Evolutionary conservation across 306 rosid species (phyloP), one percentile per base, ranked within the genome.

Genomic region (Erythrophleum fordii): DNA sequence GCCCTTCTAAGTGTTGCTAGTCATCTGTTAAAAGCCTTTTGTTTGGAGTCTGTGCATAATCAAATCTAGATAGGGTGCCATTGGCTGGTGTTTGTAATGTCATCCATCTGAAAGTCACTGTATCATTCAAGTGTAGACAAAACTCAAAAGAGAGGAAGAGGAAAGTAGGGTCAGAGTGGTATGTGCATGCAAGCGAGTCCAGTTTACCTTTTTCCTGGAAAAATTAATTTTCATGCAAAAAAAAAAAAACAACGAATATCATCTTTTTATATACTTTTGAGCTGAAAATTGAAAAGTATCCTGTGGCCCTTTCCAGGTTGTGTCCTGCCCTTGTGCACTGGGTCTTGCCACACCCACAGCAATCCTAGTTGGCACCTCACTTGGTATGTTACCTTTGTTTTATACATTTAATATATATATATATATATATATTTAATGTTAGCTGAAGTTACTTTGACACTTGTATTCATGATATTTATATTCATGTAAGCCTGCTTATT

Each of bases 311-410:
- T 31, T 83, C 73, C 93, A 95, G 98, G 99, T 96, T 75, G 98
- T 96, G 79, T 96, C 98, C 81, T 96, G 98, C 83, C 99, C 99
- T 46, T 96, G 99, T 77, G 99, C 97, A 69, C 73, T 95, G 83
- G 99, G 99, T 85, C 98, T 95, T 73, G 99, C 98, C 76, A 95
- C 99, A 73, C 99, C 98, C 68, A 96, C 98, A 42, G 97, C 99
- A 82, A 96, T 93, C 85, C 89, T 96, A 69, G 97, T 93, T 75
- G 99, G 99, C 89, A 95, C 98, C 81, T 93, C 98, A 51, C 93
- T 93, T 53, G 98, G 98, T 93, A 87, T 26, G 78, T 53, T 51
- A 35, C 79, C 73, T 81, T 65, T 73, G 69, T 79, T 80, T 58
- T 31, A 51, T 67, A 39, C 65, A 75, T 83, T n/a, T 11, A 25